Base-by-base conservation (phyloP, 306 rosid species). In the Lathyrus oleraceus region DNA sequence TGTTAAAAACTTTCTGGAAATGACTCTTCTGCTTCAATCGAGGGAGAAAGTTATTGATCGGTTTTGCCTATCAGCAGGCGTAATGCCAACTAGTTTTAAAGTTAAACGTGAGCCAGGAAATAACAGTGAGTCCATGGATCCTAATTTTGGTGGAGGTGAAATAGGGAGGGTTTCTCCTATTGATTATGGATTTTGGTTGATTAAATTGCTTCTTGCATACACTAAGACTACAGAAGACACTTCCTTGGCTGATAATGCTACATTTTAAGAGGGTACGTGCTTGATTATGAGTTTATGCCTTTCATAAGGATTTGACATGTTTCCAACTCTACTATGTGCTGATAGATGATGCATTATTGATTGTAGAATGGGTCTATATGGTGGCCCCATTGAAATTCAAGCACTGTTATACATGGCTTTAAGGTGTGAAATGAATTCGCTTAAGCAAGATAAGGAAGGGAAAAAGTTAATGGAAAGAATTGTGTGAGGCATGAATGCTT, bases 161-260 rank as follows among this genome's bases (percentile, higher is more conserved):
- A 90, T 92, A 52, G 98, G 98, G 61, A 90, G 98, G 84, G 98
- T 92, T 71, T 96, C 98, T 76, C 96, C 98, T 4, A 91, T 92
- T 69, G 96, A 92, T 81, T 92, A 96, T 59, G 96, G 98, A 60
- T 90, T 92, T 76, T 92, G 98, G 96, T 92, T 96, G 98, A 90
- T 90, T 51, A 92, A 90, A 77, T 72, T 92, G 71, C 98, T 92
- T 42, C 88, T 91, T 14, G 96, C 96, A 5, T 92, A 90, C 85
- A 90, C 96, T 49, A 92, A 92, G 69, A 79, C 96, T 32, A 90
- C 98, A 5, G 96, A 96, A 76, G 98, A 92, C 76, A 23, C 84
- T 62, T 83, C 96, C 76, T 78, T 92, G 84, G 93, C 96, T 53
- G 96, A 90, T 32, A 71, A 9, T 19, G 95, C 92, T 49, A 95